phyloP scores from a whole-genome alignment of 495 filamentous ascomycete genomes.

The Delitschia confertaspora region DNA sequence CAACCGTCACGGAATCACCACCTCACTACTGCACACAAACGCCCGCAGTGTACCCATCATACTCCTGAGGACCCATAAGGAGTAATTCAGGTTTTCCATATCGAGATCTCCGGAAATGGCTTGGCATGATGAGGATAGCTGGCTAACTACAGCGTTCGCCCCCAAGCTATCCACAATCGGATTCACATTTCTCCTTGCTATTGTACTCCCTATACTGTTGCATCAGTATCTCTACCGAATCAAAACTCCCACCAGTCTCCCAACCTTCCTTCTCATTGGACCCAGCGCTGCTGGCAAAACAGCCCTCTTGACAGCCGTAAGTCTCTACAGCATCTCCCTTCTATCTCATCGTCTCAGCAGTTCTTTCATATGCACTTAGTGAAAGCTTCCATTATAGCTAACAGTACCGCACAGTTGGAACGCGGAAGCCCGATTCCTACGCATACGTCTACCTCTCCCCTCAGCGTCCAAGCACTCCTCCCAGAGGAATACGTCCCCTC shows the following conservation, averaged over 20 bases:
- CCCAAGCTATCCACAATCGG: conserved; percentile 42
- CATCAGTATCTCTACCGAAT: conserved; percentile 65
- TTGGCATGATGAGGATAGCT: conserved; percentile 28
- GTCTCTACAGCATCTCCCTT: conserved; percentile 14
- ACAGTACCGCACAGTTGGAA: conserved; percentile 41
- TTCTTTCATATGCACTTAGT: neutral
- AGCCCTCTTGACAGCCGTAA: conserved; percentile 68
- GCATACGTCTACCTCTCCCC: conserved; percentile 68
- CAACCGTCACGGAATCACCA: too few relatives aligned
- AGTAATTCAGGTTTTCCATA: too few relatives aligned
- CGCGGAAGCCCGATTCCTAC: conserved; percentile 46
- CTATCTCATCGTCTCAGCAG: neutral
- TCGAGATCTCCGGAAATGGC: conserved; percentile 17
- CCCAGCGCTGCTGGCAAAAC: conserved; percentile 86
- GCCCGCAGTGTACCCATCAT: too few relatives aligned
- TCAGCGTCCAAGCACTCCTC: conserved; percentile 65
- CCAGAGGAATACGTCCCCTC: conserved; percentile 46
- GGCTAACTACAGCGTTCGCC: conserved; percentile 33
- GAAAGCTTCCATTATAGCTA: too few relatives aligned
- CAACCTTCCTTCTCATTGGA: conserved; percentile 77
- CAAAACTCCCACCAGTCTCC: conserved; percentile 56
- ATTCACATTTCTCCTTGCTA: conserved; percentile 57
- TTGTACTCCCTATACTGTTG: conserved; percentile 66
- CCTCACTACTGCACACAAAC: too few relatives aligned
- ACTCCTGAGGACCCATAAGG: too few relatives aligned